phyloP scores from a whole-genome alignment of 2,329 filamentous ascomycete genomes.

The Colletotrichum endophyticum region DNA sequence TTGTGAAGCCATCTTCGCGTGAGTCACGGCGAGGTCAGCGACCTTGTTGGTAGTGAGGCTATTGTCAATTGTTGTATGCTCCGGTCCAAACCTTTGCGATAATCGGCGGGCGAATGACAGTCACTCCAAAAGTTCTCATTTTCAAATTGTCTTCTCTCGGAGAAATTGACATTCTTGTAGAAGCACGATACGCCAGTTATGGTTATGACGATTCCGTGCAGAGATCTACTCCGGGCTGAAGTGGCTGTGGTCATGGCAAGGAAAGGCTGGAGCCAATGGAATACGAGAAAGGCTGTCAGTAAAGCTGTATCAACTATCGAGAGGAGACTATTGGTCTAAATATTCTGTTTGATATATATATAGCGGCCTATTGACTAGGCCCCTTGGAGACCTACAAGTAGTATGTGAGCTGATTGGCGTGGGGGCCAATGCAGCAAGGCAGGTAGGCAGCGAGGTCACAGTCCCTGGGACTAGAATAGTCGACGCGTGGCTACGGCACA shows the following conservation, averaged over 20 bases:
- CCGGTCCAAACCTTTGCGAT: neutral
- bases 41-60: neutral
- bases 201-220: neutral
- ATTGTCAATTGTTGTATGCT: neutral
- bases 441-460: neutral
- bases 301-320: slow-evolving; percentile 42
- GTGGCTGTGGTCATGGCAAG: slow-evolving; percentile 39
- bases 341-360: neutral
- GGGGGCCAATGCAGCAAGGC: neutral
- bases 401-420: neutral
- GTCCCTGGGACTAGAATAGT: neutral
- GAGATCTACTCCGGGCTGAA: neutral
- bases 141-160: neutral
- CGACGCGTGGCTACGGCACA: neutral
- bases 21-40: neutral
- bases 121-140: neutral
- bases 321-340: slow-evolving; percentile 29
- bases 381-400: neutral
- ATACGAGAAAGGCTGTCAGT: slow-evolving; percentile 42
- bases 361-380: neutral
- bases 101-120: neutral
- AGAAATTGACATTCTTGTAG: neutral
- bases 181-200: neutral
- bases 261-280: slow-evolving; percentile 39
- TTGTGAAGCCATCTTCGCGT: neutral